phyloP scores from a whole-genome alignment of 345 rosid species.

The Geranium rotundifolium region DNA sequence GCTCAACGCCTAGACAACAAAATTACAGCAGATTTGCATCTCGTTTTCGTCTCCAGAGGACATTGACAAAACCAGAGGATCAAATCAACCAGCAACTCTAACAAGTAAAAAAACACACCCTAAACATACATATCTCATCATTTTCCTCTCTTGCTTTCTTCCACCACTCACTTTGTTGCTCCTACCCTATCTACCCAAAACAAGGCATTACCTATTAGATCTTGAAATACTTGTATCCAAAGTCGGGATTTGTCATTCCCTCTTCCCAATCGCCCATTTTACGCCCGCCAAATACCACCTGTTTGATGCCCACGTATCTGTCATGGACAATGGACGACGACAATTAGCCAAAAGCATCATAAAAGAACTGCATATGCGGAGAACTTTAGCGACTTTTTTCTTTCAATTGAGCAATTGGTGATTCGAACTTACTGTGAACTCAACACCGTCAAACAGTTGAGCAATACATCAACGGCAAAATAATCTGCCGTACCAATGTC shows the following conservation, averaged over 20 bases:
- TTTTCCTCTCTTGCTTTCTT: too few relatives aligned
- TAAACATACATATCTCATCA: too few relatives aligned
- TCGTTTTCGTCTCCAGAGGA: too few relatives aligned
- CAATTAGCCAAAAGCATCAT: neutral
- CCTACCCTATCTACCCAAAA: too few relatives aligned
- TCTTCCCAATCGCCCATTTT: conserved; percentile 93
- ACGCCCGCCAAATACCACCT: conserved; percentile 75
- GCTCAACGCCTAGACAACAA: too few relatives aligned
- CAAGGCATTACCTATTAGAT: conserved; percentile 18
- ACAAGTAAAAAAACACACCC: too few relatives aligned
- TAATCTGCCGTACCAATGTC: conserved; percentile 86
- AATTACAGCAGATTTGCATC: too few relatives aligned
- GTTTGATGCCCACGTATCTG: conserved; percentile 79
- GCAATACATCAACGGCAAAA: conserved; percentile 68
- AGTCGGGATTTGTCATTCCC: conserved; percentile 65
- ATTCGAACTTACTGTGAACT: conserved; percentile 64
- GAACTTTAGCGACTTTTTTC: neutral
- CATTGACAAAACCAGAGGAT: too few relatives aligned
- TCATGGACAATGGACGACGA: neutral
- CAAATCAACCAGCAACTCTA: too few relatives aligned
- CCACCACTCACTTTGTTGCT: too few relatives aligned
- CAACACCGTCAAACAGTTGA: conserved; percentile 77
- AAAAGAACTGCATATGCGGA: neutral
- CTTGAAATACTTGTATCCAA: conserved; percentile 75
- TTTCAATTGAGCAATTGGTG: conserved; percentile 1